phyloP scores from a whole-genome alignment of 768 basidiomycete species.

The Tulasnella sp. region DNA sequence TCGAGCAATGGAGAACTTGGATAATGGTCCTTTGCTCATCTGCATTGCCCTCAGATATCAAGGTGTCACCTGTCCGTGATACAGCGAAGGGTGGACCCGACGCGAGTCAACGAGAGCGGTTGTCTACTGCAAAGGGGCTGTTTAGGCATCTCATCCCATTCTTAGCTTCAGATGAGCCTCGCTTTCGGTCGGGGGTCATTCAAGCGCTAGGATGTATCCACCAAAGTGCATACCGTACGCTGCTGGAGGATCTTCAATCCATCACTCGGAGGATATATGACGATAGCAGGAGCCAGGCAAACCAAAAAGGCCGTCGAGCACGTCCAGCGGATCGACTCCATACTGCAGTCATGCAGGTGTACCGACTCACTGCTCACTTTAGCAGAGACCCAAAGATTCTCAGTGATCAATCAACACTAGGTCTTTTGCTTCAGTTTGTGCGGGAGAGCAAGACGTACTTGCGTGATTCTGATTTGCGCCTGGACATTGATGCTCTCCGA shows the following conservation, averaged over 20 bases:
- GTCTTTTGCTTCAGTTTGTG: constrained; percentile 75
- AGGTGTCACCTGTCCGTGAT: constrained; percentile 47
- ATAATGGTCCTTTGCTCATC: constrained; percentile 77
- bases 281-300: constrained; percentile 40
- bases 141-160: constrained; percentile 80
- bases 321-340: constrained; percentile 67
- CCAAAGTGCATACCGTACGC: constrained; percentile 55
- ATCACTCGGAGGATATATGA: constrained; percentile 79
- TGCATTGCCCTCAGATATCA: constrained; percentile 45
- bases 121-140: constrained; percentile 67
- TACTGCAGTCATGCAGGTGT: constrained; percentile 80
- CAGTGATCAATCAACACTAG: constrained; percentile 57
- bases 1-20: constrained; percentile 78
- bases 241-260: constrained; percentile 71
- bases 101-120: constrained; percentile 67
- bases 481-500: constrained; percentile 63
- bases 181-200: constrained; percentile 77
- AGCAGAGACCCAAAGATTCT: constrained; percentile 56
- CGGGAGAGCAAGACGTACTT: constrained; percentile 69
- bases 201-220: constrained; percentile 82
- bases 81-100: constrained; percentile 61
- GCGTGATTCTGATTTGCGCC: constrained; percentile 54
- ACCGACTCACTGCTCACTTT: constrained; percentile 68
- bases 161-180: constrained; percentile 69
- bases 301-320: constrained; percentile 38